Conservation (phyloP, 1,284 basidiomycete genomes). For the Sphaerobolus stellatus region DNA sequence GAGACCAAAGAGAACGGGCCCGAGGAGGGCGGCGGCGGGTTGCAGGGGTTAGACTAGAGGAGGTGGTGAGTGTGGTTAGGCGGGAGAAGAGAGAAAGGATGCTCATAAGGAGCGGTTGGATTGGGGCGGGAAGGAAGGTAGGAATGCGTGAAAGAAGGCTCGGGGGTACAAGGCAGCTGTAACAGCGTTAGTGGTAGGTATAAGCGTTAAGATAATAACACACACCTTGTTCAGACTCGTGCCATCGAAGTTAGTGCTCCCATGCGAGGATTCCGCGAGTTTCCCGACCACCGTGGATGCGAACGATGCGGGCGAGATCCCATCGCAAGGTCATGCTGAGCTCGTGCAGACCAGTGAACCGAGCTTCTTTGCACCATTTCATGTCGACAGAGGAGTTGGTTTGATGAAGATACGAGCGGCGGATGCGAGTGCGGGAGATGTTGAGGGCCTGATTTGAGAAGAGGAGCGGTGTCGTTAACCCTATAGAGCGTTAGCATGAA, state of each 20-base stretch:
- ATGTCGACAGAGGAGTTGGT: constrained; percentile 53
- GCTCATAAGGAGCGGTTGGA: constrained; percentile 62
- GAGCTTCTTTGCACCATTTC: constrained; percentile 74
- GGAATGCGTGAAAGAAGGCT: constrained; percentile 65
- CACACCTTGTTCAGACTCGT: constrained; percentile 75
- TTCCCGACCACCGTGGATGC: constrained; percentile 63
- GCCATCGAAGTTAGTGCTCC: constrained; percentile 77
- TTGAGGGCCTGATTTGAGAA: constrained; percentile 87
- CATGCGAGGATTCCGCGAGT: constrained; percentile 74
- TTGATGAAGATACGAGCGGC: constrained; percentile 34
- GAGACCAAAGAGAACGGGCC: constrained; percentile 80
- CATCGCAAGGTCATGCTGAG: constrained; percentile 85
- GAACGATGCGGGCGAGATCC: constrained; percentile 73
- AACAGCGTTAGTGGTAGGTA: too few species aligned
- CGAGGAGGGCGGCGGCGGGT: constrained; percentile 86
- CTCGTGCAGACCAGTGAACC: constrained; percentile 80
- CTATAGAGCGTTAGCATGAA: constrained; percentile 36
- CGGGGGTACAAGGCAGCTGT: constrained; percentile 65
- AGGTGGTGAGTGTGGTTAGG: constrained; percentile 75
- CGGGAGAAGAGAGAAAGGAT: constrained; percentile 75
- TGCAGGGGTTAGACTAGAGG: constrained; percentile 81
- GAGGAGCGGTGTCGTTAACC: constrained; percentile 79
- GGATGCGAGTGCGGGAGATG: constrained; percentile 68
- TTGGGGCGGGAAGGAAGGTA: constrained; percentile 52
- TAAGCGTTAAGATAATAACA: constrained; percentile 21